Base-by-base conservation (phyloP, 2,329 filamentous ascomycete genomes). In the Fusarium incarnatum region DNA sequence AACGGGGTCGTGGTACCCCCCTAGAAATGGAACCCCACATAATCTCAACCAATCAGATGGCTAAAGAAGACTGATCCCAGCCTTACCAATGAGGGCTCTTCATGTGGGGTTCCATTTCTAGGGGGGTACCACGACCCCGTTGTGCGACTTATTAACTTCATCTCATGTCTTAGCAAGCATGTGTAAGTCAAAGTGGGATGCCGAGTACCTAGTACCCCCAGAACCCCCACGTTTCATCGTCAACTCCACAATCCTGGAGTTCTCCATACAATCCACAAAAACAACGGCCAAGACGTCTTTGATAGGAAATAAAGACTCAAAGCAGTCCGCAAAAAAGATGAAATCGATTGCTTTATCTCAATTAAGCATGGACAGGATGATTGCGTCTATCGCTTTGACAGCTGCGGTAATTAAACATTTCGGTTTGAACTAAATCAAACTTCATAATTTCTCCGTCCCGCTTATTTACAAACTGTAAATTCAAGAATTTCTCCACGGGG, bases 211-310 rank as follows among this genome's bases (percentile, higher is more conserved):
- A 40, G 9, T 27, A 4, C 27, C 22, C 32, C 23, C 37, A 34
- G 18, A 52, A 32, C 22, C 48, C 48, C 48, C 48, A 52, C 23
- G 32, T 40, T 52, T 52, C 32, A 52, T 40, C 12, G 10, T 34
- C 22, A 16, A 52, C 48, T 52, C 48, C 32, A 18, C 16, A 23
- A 23, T 15, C 16, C 10, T 52, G 48, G 22, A 37, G 48, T 8
- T 11, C 18, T 37, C 34, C 34, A 52, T 22, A 16, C 9, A 11
- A 5, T 32, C 48, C 22, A 27, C 18, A 37, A 25, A 16, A 37
- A 6, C 12, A 40, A 20, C 48, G 32, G 48, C 32, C 48, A 40
- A 40, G 34, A 27, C 6, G 48, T 40, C 48, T 40, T 40, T 6
- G 37, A 52, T 18, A 40, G 48, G 48, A 37, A 27, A 52, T n/a